phyloP scores from a whole-genome alignment of 139 green algal species.

The Chara braunii region DNA sequence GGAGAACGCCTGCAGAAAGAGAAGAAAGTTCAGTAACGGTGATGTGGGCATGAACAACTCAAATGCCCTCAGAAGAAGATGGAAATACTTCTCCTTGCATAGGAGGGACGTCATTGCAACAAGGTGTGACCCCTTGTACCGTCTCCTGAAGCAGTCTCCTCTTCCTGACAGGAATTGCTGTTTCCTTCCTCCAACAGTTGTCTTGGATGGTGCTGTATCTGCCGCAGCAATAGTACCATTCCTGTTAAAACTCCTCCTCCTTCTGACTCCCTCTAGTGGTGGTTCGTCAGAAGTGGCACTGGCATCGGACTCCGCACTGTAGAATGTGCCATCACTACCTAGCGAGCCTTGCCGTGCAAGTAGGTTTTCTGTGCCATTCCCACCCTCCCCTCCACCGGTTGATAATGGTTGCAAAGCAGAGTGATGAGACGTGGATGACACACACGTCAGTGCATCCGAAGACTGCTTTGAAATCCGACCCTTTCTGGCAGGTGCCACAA shows the following conservation, averaged over 20 bases:
- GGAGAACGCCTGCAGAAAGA: slow-evolving; percentile 10
- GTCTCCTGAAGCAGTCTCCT: too few species aligned
- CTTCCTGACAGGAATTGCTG: neutral
- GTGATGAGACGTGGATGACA: too few species aligned
- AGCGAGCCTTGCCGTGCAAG: too few species aligned
- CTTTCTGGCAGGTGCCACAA: too few species aligned
- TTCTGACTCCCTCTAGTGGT: neutral
- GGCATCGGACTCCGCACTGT: too few species aligned
- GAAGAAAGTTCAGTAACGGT: slow-evolving; percentile 8
- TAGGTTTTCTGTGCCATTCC: too few species aligned
- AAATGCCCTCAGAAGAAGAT: slow-evolving; percentile 10
- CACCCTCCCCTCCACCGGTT: neutral
- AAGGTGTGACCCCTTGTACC: slow-evolving; percentile 8
- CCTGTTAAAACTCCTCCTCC: neutral
- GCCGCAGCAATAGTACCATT: neutral
- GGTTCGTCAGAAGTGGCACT: neutral
- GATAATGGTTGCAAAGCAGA: slow-evolving; percentile 1
- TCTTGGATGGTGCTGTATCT: neutral
- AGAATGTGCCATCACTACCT: too few species aligned
- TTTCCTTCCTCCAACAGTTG: neutral
- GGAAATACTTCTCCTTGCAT: slow-evolving; percentile 7
- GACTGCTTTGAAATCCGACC: too few species aligned
- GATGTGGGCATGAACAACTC: slow-evolving; percentile 12
- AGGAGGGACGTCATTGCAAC: neutral
- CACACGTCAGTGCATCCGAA: too few species aligned